phyloP scores from a whole-genome alignment of 257 asterid species.

The Solanum acaule region DNA sequence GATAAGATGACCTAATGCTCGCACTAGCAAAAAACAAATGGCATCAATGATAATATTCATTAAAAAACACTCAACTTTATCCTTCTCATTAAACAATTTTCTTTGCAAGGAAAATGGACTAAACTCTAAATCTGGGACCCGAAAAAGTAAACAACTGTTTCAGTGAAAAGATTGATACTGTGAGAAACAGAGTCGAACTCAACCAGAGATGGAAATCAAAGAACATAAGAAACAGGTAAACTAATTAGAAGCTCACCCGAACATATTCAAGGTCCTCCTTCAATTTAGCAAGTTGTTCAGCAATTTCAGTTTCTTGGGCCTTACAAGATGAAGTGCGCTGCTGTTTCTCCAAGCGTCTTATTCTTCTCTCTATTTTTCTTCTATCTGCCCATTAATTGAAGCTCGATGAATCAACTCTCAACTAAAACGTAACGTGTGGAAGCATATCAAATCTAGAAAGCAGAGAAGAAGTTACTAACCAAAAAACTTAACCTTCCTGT shows the following conservation, averaged over 20 bases:
- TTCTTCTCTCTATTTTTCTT: conserved; percentile 78
- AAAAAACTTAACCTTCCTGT: conserved; percentile 70
- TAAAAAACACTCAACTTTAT: background rate
- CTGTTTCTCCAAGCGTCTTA: conserved; percentile 78
- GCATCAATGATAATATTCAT: background rate
- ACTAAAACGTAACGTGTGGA: background rate
- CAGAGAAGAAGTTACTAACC: conserved; percentile 32
- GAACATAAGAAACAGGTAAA: background rate
- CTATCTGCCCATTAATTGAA: conserved; percentile 43
- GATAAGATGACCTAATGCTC: background rate
- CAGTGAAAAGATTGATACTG: background rate
- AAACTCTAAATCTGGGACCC: background rate
- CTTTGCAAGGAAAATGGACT: background rate
- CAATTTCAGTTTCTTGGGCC: conserved; percentile 55
- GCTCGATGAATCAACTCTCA: background rate
- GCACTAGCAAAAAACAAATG: background rate
- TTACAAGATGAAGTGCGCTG: conserved; percentile 60
- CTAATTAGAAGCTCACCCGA: conserved; percentile 36
- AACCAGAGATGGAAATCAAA: background rate
- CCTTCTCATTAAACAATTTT: background rate
- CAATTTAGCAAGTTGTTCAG: conserved; percentile 59
- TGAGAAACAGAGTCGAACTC: background rate
- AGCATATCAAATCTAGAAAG: background rate
- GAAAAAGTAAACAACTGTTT: background rate
- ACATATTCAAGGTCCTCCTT: conserved; percentile 97